Base-by-base conservation (phyloP, 2,329 filamentous ascomycete species). In the Fusarium fujikuroi region DNA sequence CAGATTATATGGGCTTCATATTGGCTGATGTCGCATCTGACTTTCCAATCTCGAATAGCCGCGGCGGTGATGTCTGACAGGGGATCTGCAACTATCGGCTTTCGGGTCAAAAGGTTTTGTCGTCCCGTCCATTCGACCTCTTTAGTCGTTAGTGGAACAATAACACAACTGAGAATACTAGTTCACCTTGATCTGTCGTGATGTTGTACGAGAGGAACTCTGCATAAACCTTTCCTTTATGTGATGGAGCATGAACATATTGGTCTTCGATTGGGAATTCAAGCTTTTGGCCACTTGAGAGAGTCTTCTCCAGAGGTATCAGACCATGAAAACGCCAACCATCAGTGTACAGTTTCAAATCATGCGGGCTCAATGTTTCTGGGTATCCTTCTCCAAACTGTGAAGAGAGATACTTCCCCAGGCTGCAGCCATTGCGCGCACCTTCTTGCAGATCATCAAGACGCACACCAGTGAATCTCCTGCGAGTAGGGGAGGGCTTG, bases 81-180 rank as follows among this genome's bases (percentile, higher is more conserved):
- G 7, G 47, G 47, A 15, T 50, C 21, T 3, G 4, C 7, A 23
- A 18, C 16, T 14, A 50, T 18, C 1, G 30, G 47, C 15, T 50
- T 32, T 9, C 7, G 21, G 12, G 21, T 23, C 21, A 18, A 12
- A n/a, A 50, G 21, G 3, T 50, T 50, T 32, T 11, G 28, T 14
- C 7, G 0, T 34, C 30, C 7, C 0, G 9, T 34, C 15, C 28
- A 9, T 11, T n/a, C 15, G 2, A 50, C 21, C 10, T 34, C 47
- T 50, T 4, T 11, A 14, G 12, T 8, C 2, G 9, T 50, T 3
- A 50, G 30, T n/a, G 5, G 7, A 12, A 5, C 0, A 2, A 4
- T 18, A 10, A 4, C 7, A n/a, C 4, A 15, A 11, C 9, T n/a
- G 1, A 3, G 4, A 5, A 23, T 4, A 23, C 28, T 11, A 8